Evolutionary conservation across 2,329 filamentous ascomycete genomes (phyloP), one percentile per base, ranked within the genome.

Genomic region (Exophiala phaeomuriformis): DNA sequence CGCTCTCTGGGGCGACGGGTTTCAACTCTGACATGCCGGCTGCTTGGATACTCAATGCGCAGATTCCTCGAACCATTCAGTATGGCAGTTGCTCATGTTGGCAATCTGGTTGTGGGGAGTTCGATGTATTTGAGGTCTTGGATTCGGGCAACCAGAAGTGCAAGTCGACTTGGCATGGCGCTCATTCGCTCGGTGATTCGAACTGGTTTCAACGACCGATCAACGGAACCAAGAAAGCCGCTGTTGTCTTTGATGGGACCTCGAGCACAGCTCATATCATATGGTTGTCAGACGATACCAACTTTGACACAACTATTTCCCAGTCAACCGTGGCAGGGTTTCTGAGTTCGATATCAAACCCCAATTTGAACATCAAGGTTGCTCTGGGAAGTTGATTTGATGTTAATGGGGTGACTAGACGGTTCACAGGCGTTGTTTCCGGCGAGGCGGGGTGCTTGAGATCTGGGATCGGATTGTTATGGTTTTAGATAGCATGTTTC

Each of bases 51-150:
- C 78, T 90, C 56, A 90, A 90, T 70, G 82, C 80, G 12, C 77
- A 80, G 56, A 87, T 90, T 57, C 81, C 85, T 29, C 82, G 82
- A 56, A 83, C 84, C 3, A 72, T 78, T 3, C 85, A 90, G 68
- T 90, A 90, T 71, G 76, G 77, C 58, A 71, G 72, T 45, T 90
- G 86, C 75, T 86, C 81, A 55, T 90, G 87, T 75, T 90, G 85
- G 85, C 69, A 69, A 8, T 75, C 65, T 64, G 81, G 80, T 36
- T 90, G 86, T 66, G 86, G 85, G 63, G 87, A 91, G 71, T 80
- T 86, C 57, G 87, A 91, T 64, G 76, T 90, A 50, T 83, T 85
- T 64, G 87, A 90, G 71, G 77, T 87, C 28, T 79, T 90, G 39
- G 75, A 77, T 56, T 67, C 76, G 0, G 86, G 85, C 30, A 81